These are phyloP conservation scores for Coleophoma crateriformis DNA, from an alignment of 2,329 filamentous ascomycete species.

Conservation along the genomic window DNA sequence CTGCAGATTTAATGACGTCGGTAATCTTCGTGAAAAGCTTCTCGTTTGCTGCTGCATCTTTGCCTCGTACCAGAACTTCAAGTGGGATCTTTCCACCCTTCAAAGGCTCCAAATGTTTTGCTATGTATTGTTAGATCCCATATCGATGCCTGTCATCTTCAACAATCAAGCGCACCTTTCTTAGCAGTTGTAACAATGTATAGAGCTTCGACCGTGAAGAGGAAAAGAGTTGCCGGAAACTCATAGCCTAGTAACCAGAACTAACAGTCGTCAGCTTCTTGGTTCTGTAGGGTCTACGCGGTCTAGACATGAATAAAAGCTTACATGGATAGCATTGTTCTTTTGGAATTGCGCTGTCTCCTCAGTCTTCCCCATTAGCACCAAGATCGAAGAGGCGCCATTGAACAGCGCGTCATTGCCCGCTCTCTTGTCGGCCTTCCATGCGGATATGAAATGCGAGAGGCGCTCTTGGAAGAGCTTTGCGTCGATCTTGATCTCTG, in stretches of 20 bases:
- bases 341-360: conserved; percentile 86
- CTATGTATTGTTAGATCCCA: conserved; percentile 42
- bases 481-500: conserved; percentile 92
- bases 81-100: conserved; percentile 90
- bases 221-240: conserved; percentile 91
- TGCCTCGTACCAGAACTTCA: conserved; percentile 86
- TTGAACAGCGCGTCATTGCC: conserved; percentile 74
- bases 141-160: background rate
- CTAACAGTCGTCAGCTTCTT: conserved; percentile 37
- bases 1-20: conserved; percentile 80
- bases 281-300: background rate
- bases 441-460: conserved; percentile 78
- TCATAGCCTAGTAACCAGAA: conserved; percentile 99
- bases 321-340: conserved; percentile 92
- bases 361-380: conserved; percentile 93
- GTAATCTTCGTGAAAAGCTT: conserved; percentile 82
- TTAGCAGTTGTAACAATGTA: conserved; percentile 95
- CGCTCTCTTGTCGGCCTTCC: conserved; percentile 92
- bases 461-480: conserved; percentile 91
- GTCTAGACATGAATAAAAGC: conserved; percentile 27
- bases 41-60: conserved; percentile 85
- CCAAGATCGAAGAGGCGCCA: conserved; percentile 78
- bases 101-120: conserved; percentile 86
- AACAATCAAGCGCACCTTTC: conserved; percentile 62
- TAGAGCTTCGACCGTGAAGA: conserved; percentile 81